Base-by-base conservation (phyloP, 2,329 filamentous ascomycete species). In the Cyphellophora attinorum region DNA sequence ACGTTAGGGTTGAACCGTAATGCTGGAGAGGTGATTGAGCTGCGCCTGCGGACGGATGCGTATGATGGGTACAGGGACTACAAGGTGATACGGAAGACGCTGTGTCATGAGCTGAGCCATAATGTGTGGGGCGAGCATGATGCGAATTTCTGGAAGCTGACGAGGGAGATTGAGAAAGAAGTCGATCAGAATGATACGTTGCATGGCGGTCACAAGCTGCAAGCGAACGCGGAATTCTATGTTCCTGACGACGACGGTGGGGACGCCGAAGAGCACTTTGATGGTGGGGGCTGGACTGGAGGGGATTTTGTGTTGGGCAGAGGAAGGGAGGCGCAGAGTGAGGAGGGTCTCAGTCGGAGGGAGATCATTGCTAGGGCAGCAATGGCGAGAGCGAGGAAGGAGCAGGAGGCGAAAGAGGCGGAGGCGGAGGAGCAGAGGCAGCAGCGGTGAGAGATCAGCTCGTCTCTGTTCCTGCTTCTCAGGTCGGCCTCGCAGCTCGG, bases 31-130 rank as follows among this genome's bases (percentile, higher is more conserved):
- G 84, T 85, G 1, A 94, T 98, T 37, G 88, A 96, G 66, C 60
- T 98, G 41, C 69, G 91, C 0, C 62, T 98, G 21, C 69, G 91
- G n/a, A 96, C 91, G 1, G 91, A 98, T 60, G 84, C 83, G 3
- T 85, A 91, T 55, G 86, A 94, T 56, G 91, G 91, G 1, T 96
- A 94, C 52, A 67, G 91, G 23, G 85, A 95, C 55, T 98, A 96
- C 62, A 80, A 81, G 49, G 88, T 81, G 0, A 93, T 98, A 31
- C 74, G 91, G 33, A 84, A 83, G 48, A 96, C 91, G 29, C 67
- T 98, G 10, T 96, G 89, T 54, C 91, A 98, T 61, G 91, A 98
- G 64, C 68, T 98, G 12, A 81, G 88, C 46, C 91, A 98, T 59
- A 95, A 94, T 50, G 84, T 94, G 6, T 80, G 81, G 60, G 70